Evolutionary conservation across 345 rosid species (phyloP), one percentile per base, ranked within the genome.

Genomic region (Brassica nigra): DNA sequence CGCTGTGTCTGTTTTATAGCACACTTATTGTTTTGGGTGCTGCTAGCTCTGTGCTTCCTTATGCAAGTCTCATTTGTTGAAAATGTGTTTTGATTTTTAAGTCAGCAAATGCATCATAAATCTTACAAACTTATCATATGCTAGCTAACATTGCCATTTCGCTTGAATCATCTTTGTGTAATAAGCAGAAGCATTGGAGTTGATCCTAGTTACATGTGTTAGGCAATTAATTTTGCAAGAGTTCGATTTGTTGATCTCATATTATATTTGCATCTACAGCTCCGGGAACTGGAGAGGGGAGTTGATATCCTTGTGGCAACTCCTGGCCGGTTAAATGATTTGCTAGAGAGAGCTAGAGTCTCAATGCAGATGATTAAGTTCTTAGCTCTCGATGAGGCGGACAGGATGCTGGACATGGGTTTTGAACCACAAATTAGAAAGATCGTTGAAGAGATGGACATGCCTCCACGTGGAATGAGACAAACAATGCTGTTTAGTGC

Each of bases 401-500:
- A 95, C 85, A 87, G 99, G 78, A 95, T 95, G 99, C 86, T 95
- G 71, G 99, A 95, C 84, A 95, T 95, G 99, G 99, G 99, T 59
- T 95, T 95, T 87, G 99, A 95, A 83, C 99, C 99, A 42, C 99
- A 95, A 76, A 95, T 95, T 67, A 88, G 99, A 77, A 95, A 93
- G 78, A 95, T 95, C 64, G 99, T 95, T 61, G 94, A 95, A 78
- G 92, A 95, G 83, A 91, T 87, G 93, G 99, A 93, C 82, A 95
- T 95, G 99, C 98, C 99, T 65, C 92, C 87, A 27, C 85, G 89
- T 9, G 98, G 98, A 20, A 85, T 73, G 31, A 86, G 99, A 81
- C 99, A 95, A 81, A 95, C 99, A 30, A 91, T 95, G 99, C 83
- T 95, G 82, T 95, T 95, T 74, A 95, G 99, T 84, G 99, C 99